These are phyloP conservation scores for Gymnopus androsaceus DNA, from an alignment of 1,284 basidiomycete species.

Conservation along the genomic window DNA sequence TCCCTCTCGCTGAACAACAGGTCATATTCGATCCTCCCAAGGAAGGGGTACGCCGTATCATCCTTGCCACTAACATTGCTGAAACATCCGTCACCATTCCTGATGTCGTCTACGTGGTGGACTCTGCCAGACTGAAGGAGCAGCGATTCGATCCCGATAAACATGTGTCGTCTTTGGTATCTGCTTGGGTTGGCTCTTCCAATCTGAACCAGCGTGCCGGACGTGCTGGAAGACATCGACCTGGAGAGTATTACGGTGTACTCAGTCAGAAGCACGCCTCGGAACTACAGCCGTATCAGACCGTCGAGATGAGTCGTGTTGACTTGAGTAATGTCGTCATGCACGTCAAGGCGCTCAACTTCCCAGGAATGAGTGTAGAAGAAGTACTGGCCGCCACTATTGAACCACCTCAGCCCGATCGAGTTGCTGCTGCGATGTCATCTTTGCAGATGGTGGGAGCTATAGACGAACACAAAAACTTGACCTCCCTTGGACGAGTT, in stretches of 20 bases:
- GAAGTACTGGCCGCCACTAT: conserved; percentile 86
- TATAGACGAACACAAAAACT: conserved; percentile 73
- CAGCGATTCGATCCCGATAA: conserved; percentile 90
- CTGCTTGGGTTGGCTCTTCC: conserved; percentile 91
- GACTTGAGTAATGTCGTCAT: conserved; percentile 91
- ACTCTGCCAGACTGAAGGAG: conserved; percentile 89
- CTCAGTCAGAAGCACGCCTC: conserved; percentile 68
- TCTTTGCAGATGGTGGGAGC: conserved; percentile 88
- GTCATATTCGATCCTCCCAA: conserved; percentile 85
- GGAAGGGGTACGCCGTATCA: conserved; percentile 80
- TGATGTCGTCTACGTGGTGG: conserved; percentile 94
- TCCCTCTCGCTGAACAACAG: conserved; percentile 90
- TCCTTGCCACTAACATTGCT: conserved; percentile 94
- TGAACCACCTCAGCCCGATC: conserved; percentile 83
- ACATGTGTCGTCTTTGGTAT: conserved; percentile 85
- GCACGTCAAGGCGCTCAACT: conserved; percentile 97
- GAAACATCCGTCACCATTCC: conserved; percentile 97
- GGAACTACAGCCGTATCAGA: conserved; percentile 79
- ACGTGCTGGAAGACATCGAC: conserved; percentile 89
- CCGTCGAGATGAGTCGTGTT: conserved; percentile 96
- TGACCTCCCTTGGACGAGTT: conserved; percentile 88
- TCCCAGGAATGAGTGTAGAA: conserved; percentile 86
- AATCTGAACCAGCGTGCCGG: conserved; percentile 94
- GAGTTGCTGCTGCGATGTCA: conserved; percentile 82
- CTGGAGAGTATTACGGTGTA: conserved; percentile 92